Percentiles rank a stretch among this genome's conserved stretches.
These are phyloP conservation scores for Macrotyloma uniflorum DNA, from an alignment of 306 rosid species.

Conservation along the genomic window DNA sequence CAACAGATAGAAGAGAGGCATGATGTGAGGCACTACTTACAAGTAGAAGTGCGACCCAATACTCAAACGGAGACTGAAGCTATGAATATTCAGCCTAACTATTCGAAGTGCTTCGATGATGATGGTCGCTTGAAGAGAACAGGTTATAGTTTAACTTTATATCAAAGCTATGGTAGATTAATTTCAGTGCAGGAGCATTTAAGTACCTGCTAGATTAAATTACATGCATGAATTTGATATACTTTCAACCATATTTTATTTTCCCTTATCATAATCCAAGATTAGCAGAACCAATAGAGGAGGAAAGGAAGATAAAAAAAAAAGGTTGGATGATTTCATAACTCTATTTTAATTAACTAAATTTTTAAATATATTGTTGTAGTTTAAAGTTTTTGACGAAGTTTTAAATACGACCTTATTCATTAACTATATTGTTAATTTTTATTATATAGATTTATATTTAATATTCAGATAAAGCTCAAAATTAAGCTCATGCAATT, in stretches of 20 bases:
- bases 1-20: constrained; percentile 69
- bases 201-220: background rate
- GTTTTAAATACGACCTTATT: background rate
- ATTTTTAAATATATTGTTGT: background rate
- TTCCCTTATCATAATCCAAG: background rate
- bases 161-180: background rate
- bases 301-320: background rate
- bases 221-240: background rate
- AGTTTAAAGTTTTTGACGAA: background rate
- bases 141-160: constrained; percentile 38
- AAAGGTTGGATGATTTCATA: background rate
- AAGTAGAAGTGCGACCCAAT: constrained; percentile 67
- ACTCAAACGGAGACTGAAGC: constrained; percentile 43
- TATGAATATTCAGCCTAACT: constrained; percentile 52
- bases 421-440: background rate
- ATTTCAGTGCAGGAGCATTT: background rate
- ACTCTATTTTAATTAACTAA: background rate
- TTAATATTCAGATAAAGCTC: background rate
- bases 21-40: constrained; percentile 61
- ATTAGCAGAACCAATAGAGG: background rate
- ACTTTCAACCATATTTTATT: background rate
- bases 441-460: background rate
- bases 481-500: background rate
- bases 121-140: constrained; percentile 86
- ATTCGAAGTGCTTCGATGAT: constrained; percentile 72